Conservation (phyloP, 345 rosid species). For the Gossypium arboreum region DNA sequence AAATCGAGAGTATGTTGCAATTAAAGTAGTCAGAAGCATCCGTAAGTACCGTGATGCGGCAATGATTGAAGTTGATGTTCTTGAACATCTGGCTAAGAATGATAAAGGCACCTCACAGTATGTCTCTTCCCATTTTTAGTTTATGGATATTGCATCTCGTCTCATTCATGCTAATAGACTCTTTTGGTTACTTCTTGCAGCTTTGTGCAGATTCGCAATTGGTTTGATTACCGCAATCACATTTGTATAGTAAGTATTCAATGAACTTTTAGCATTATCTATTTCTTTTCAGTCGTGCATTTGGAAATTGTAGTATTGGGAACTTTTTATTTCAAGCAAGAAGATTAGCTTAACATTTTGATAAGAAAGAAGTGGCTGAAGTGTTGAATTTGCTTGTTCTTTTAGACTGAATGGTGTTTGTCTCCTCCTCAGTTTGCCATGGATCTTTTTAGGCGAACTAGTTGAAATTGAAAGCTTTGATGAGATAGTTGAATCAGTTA, state of each 20-base stretch:
- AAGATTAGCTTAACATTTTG: background rate
- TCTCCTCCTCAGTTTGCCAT: background rate
- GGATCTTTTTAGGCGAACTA: background rate
- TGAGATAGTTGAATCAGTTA: slow-evolving; percentile 5
- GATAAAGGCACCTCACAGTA: slow-evolving; percentile 58
- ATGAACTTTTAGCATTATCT: slow-evolving; percentile 3
- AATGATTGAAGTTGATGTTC: slow-evolving; percentile 70
- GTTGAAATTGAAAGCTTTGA: background rate
- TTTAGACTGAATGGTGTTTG: background rate
- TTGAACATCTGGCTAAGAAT: slow-evolving; percentile 50
- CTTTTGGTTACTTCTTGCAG: slow-evolving; percentile 41
- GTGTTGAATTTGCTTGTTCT: background rate
- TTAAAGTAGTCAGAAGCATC: slow-evolving; percentile 52
- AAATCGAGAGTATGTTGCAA: slow-evolving; percentile 57
- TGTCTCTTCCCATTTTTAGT: slow-evolving; percentile 15
- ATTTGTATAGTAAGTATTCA: slow-evolving; percentile 67
- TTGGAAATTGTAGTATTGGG: background rate
- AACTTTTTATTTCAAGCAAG: background rate
- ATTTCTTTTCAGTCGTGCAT: background rate
- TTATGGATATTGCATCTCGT: slow-evolving; percentile 13
- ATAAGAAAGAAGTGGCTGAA: background rate
- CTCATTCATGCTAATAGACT: background rate
- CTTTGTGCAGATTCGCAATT: slow-evolving; percentile 60
- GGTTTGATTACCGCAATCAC: slow-evolving; percentile 78
- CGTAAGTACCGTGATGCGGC: slow-evolving; percentile 70